Percentiles rank a stretch among this genome's conserved stretches.
phyloP scores from a whole-genome alignment of 805 yeast genomes.

The Helenozyma baotianmanensis region DNA sequence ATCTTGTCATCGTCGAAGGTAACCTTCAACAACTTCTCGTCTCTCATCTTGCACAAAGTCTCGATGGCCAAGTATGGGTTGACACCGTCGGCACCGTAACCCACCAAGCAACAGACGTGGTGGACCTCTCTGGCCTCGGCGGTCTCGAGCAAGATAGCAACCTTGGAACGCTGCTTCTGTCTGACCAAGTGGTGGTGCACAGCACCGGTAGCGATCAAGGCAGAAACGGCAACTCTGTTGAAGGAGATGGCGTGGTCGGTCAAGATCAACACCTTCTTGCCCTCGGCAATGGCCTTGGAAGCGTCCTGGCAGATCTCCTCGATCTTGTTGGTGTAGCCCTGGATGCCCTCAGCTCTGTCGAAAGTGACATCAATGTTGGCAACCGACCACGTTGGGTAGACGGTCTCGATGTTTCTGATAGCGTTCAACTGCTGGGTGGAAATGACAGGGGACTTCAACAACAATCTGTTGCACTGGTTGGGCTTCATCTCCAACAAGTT shows the following conservation, averaged over 20 bases:
- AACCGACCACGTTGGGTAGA: slow-evolving; percentile 84
- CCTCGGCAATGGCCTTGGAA: slow-evolving; percentile 72
- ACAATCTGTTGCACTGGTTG: slow-evolving; percentile 82
- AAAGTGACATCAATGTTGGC: slow-evolving; percentile 85
- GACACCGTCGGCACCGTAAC: slow-evolving; percentile 96
- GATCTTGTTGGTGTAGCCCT: slow-evolving; percentile 79
- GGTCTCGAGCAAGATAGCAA: slow-evolving; percentile 85
- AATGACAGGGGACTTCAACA: slow-evolving; percentile 78
- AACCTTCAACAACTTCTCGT: slow-evolving; percentile 64
- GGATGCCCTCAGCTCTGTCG: slow-evolving; percentile 72
- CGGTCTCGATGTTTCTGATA: slow-evolving; percentile 62
- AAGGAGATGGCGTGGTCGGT: slow-evolving; percentile 63
- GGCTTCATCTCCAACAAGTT: slow-evolving; percentile 90
- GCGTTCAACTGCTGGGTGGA: slow-evolving; percentile 71
- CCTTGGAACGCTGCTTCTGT: slow-evolving; percentile 93
- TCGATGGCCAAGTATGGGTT: slow-evolving; percentile 93
- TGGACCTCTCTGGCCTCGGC: slow-evolving; percentile 98
- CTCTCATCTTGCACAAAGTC: slow-evolving; percentile 77
- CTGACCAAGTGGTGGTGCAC: slow-evolving; percentile 95
- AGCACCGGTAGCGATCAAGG: slow-evolving; percentile 92
- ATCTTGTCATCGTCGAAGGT: slow-evolving; percentile 55
- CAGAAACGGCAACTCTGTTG: slow-evolving; percentile 73
- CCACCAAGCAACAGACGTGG: slow-evolving; percentile 88
- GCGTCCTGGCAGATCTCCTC: slow-evolving; percentile 88
- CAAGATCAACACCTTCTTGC: slow-evolving; percentile 69